Evolutionary conservation across 2,329 filamentous ascomycete species (phyloP), one percentile per base, ranked within the genome.

Genomic region (Fusarium heterosporum): DNA sequence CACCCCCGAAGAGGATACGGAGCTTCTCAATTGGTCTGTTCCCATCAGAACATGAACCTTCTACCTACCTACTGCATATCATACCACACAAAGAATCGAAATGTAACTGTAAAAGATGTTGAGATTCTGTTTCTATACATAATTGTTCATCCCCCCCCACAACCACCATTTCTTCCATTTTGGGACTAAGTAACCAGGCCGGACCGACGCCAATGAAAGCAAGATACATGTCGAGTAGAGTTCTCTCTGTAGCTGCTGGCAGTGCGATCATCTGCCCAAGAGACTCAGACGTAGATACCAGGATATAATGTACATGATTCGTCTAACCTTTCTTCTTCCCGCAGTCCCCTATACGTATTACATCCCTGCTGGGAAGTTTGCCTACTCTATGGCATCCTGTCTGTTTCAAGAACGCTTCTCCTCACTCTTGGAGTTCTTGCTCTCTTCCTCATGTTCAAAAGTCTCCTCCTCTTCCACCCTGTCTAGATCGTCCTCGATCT

Each of bases 401-500:
- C 43, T 38, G 46, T 36, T 54, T 73, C 55, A 72, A 36, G 54
- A 52, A 41, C 61, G 67, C 59, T 66, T 73, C 52, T 68, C 63
- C 30, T 71, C 64, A 22, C 43, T 51, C 50, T 56, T 58, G 14
- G 66, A 19, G 19, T 61, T 59, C 50, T 34, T 61, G 40, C 56
- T 52, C 36, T 77, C 75, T 22, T 73, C 73, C 39, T 76, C 75
- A 32, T 75, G 64, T 49, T 75, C 75, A 34, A 70, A 57, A 19
- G 71, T 72, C 19, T 77, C 74, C 22, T 78, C 75, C 17, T 78
- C 77, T 6, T 79, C 78, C 4, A 73, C 72, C 40, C 80, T 77
- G 61, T 82, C 80, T 29, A 84, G 73, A 25, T 84, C 82, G 59
- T 82, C 80, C 70, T 85, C 83, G 25, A 86, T 80, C 71, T 83